phyloP scores from a whole-genome alignment of 2,329 filamentous ascomycete species.

The Alternaria gansuensis region DNA sequence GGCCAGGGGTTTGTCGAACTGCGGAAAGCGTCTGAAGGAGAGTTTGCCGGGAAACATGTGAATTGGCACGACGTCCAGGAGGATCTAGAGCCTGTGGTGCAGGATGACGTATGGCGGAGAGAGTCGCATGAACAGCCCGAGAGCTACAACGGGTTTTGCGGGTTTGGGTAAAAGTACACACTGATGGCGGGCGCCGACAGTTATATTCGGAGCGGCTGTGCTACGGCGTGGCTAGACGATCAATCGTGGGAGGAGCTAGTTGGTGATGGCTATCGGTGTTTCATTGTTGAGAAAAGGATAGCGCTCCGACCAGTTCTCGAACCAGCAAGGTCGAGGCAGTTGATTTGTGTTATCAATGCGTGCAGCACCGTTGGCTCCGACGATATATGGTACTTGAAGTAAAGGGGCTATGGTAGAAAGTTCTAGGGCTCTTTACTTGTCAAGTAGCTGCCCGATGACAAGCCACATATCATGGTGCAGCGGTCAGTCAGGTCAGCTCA shows the following conservation, averaged over 20 bases:
- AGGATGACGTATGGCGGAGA: slow-evolving; percentile 38
- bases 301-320: slow-evolving; percentile 35
- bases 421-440: slow-evolving; percentile 13
- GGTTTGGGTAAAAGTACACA: slow-evolving; percentile 6
- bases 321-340: slow-evolving; percentile 21
- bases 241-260: slow-evolving; percentile 19
- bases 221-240: slow-evolving; percentile 20
- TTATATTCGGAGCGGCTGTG: slow-evolving; percentile 14
- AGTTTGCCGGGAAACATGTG: slow-evolving; percentile 39
- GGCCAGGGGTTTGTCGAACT: slow-evolving; percentile 41
- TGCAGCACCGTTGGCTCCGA: slow-evolving; percentile 3
- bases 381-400: neutral
- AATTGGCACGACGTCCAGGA: slow-evolving; percentile 32
- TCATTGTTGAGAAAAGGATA: slow-evolving; percentile 45
- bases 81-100: slow-evolving; percentile 29
- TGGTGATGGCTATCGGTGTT: slow-evolving; percentile 29
- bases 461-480: slow-evolving; percentile 17
- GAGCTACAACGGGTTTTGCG: slow-evolving; percentile 18
- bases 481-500: slow-evolving; percentile 20
- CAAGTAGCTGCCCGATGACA: slow-evolving; percentile 20
- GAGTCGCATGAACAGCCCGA: slow-evolving; percentile 21
- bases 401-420: slow-evolving; percentile 18
- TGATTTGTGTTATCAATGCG: slow-evolving; percentile 31
- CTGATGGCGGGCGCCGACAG: slow-evolving; percentile 1
- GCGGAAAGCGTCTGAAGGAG: slow-evolving; percentile 38